Base-by-base conservation (phyloP, 352 stramenopile species). In the Phytopythium delawarense region DNA sequence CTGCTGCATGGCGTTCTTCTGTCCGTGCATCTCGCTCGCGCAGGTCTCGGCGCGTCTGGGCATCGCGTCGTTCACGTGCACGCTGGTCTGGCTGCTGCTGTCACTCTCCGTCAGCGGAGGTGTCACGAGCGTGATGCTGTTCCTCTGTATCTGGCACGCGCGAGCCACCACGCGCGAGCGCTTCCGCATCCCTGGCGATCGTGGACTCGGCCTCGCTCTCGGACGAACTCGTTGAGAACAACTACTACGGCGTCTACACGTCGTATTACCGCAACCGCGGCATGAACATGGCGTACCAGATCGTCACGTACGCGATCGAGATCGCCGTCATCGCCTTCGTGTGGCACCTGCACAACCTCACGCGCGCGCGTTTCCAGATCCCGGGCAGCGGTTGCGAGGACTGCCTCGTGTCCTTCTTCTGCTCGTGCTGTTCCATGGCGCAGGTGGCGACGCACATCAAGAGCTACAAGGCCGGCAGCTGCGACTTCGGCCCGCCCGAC, bases 361-460 rank as follows among this genome's bases (percentile, higher is more conserved):
- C 69, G 0, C 72, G 72, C 28, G 50, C 40, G 59, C 62, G 69
- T 28, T 74, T 72, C 49, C 57, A 57, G 2, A 66, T 77, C 44
- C 70, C 67, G 9, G 70, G 66, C 54, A 56, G 56, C 16, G 21
- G 51, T 9, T 68, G 59, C 21, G 60, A 62, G 44, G 70, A 78
- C 49, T 78, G 67, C 48, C 63, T 52, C 16, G 53, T 58, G 15
- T 78, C 70, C 16, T 69, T 58, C 46, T 75, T 59, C 48, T 78
- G 67, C 58, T 71, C 57, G 18, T 72, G 67, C 42, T 81, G 76
- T 59, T 62, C 65, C 11, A 61, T 81, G 44, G 74, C 74, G 8
- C 75, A 87, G 53, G 77, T 84, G 53, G 71, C 69, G 4, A 84
- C 67, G 6, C 78, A 84, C 48, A 62, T 76, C 53, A n/a, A n/a